Conservation (phyloP, 2,329 filamentous ascomycete genomes). For the Hypoxylon sp. region DNA sequence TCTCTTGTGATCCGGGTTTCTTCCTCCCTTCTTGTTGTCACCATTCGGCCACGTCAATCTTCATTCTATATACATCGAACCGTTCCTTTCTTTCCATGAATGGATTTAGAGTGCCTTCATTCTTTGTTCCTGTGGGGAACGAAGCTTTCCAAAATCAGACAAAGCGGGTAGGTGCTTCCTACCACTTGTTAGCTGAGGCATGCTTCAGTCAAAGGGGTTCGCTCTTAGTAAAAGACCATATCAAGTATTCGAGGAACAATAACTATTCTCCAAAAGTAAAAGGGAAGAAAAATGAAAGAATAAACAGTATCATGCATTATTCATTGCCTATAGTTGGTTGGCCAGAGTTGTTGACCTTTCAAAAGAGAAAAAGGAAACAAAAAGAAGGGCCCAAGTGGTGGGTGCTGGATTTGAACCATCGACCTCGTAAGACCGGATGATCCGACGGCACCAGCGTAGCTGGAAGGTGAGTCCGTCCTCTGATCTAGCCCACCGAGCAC, state of each 20-base stretch:
- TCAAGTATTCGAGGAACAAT: background rate
- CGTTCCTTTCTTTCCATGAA: slow-evolving; percentile 21
- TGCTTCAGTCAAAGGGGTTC: background rate
- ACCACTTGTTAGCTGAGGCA: background rate
- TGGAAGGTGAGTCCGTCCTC: background rate
- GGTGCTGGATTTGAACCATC: no score
- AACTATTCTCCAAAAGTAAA: background rate
- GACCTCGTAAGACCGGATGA: no score
- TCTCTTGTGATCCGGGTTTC: background rate
- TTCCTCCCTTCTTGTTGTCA: background rate
- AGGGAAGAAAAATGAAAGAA: background rate
- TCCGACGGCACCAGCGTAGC: background rate
- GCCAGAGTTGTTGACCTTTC: no score
- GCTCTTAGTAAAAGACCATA: background rate
- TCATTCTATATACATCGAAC: slow-evolving; percentile 30
- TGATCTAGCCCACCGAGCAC: background rate
- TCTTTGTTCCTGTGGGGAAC: slow-evolving; percentile 18
- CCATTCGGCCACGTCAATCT: background rate
- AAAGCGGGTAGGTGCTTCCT: slow-evolving; percentile 1
- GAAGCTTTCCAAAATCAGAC: background rate
- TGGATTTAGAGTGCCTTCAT: background rate
- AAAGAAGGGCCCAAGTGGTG: background rate
- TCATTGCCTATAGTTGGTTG: background rate
- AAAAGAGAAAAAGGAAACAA: background rate
- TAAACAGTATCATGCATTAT: background rate